These are phyloP conservation scores for Thielaviopsis cerberus DNA, from an alignment of 2,329 filamentous ascomycete genomes.

Conservation along the genomic window DNA sequence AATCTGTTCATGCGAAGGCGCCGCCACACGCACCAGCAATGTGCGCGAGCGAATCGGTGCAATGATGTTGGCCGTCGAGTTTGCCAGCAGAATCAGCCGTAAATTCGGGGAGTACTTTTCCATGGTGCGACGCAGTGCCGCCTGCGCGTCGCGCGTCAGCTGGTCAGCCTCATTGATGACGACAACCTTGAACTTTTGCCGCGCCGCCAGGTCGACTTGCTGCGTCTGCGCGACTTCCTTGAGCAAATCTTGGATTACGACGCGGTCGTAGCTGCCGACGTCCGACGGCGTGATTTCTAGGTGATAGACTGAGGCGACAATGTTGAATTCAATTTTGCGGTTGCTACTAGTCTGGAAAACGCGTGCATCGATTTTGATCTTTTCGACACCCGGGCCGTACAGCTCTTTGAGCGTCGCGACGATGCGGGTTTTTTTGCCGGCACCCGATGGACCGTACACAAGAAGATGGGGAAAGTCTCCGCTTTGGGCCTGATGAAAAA, in stretches of 20 bases:
- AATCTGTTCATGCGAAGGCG: slow-evolving; percentile 73
- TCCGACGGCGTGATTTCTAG: slow-evolving; percentile 96
- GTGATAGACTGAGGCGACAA: slow-evolving; percentile 91
- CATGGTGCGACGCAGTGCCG: slow-evolving; percentile 87
- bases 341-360: slow-evolving; percentile 92
- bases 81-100: slow-evolving; percentile 76
- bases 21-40: slow-evolving; percentile 75
- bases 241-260: slow-evolving; percentile 84
- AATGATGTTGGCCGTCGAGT: slow-evolving; percentile 95
- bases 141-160: slow-evolving; percentile 82
- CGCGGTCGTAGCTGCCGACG: slow-evolving; percentile 87
- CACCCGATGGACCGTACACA: slow-evolving; percentile 88
- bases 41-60: slow-evolving; percentile 91
- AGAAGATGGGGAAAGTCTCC: slow-evolving; percentile 96
- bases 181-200: slow-evolving; percentile 91
- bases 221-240: slow-evolving; percentile 98
- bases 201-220: slow-evolving; percentile 84
- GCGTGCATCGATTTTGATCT: slow-evolving; percentile 97
- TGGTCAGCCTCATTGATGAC: slow-evolving; percentile 98
- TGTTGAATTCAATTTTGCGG: slow-evolving; percentile 98
- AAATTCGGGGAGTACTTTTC: slow-evolving; percentile 97
- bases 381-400: slow-evolving; percentile 92
- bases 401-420: slow-evolving; percentile 89
- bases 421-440: slow-evolving; percentile 93
- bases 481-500: slow-evolving; percentile 57